Evolutionary conservation across 345 rosid genomes (phyloP).

Genomic region (Melastoma malabathricum): DNA sequence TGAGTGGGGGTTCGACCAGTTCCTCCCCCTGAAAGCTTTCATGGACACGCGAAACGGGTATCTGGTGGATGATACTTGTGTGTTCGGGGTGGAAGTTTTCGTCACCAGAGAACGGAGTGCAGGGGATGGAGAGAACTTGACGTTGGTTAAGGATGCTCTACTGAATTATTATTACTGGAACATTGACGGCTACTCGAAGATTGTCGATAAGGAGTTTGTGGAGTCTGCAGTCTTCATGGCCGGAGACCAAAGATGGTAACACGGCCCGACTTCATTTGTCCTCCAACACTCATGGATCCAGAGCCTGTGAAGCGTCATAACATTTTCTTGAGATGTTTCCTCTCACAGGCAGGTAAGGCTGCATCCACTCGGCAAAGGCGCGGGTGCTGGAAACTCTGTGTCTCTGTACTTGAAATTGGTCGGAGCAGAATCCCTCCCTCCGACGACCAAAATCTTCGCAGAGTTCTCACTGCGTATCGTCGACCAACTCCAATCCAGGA

Average conservation of each 20-base stretch:
- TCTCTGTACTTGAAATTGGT: constrained; percentile 21
- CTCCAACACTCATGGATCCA: not conserved
- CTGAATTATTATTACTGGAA: constrained; percentile 20
- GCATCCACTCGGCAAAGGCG: constrained; percentile 20
- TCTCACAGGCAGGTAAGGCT: constrained; percentile 26
- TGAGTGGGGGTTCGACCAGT: constrained; percentile 32
- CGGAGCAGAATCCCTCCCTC: constrained; percentile 9
- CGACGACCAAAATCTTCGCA: constrained; percentile 17
- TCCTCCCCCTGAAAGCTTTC: constrained; percentile 13
- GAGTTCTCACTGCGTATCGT: constrained; percentile 17
- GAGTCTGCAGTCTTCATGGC: constrained; percentile 14
- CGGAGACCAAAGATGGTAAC: constrained; percentile 27
- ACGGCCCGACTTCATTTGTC: not conserved
- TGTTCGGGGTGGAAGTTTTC: constrained; percentile 31
- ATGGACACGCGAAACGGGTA: constrained; percentile 20
- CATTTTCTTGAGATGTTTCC: not conserved
- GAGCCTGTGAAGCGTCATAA: not conserved
- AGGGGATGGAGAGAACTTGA: constrained; percentile 22
- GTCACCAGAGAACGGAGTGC: constrained; percentile 20
- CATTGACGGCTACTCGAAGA: constrained; percentile 19
- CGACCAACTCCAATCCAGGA: constrained; percentile 19
- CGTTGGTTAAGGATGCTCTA: constrained; percentile 10
- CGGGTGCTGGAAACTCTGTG: constrained; percentile 11
- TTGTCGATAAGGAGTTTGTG: not conserved
- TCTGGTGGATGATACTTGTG: constrained; percentile 22